Conservation (phyloP, 345 rosid genomes). For the Noccaea bulbosa region DNA sequence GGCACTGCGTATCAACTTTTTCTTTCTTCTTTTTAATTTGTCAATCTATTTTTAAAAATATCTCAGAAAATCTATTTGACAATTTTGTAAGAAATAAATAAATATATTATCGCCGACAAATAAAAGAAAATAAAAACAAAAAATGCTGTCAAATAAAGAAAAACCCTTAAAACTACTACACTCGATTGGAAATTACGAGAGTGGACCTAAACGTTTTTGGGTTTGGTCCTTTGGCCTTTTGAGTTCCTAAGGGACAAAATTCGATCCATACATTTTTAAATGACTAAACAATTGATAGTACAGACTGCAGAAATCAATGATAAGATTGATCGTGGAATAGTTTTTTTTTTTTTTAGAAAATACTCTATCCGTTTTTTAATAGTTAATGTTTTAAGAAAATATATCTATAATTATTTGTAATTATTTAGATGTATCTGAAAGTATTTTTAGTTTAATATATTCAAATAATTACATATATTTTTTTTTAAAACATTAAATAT, state of each 20-base stretch:
- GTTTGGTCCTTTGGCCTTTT: constrained; percentile 48
- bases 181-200: constrained; percentile 18
- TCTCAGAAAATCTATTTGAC: constrained; percentile 2
- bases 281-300: background rate
- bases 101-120: background rate
- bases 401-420: too few relatives aligned
- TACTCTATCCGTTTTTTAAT: too few relatives aligned
- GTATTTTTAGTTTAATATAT: too few relatives aligned
- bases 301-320: background rate
- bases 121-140: too few relatives aligned
- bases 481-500: too few relatives aligned
- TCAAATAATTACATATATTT: too few relatives aligned
- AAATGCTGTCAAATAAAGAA: constrained; percentile 10
- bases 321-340: constrained; percentile 15
- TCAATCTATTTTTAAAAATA: background rate
- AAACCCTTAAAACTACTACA: constrained; percentile 28
- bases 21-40: background rate
- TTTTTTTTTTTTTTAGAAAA: too few relatives aligned
- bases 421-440: too few relatives aligned
- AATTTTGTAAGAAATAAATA: constrained; percentile 12
- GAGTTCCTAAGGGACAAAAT: constrained; percentile 48
- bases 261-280: constrained; percentile 20
- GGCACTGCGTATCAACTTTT: constrained; percentile 27
- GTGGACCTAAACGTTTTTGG: constrained; percentile 22
- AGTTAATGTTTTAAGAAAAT: too few relatives aligned